Percentiles rank a stretch among this genome's conserved stretches.
These are phyloP conservation scores for Paraconiothyrium brasiliense DNA, from an alignment of 2,329 filamentous ascomycete species.

Conservation along the genomic window DNA sequence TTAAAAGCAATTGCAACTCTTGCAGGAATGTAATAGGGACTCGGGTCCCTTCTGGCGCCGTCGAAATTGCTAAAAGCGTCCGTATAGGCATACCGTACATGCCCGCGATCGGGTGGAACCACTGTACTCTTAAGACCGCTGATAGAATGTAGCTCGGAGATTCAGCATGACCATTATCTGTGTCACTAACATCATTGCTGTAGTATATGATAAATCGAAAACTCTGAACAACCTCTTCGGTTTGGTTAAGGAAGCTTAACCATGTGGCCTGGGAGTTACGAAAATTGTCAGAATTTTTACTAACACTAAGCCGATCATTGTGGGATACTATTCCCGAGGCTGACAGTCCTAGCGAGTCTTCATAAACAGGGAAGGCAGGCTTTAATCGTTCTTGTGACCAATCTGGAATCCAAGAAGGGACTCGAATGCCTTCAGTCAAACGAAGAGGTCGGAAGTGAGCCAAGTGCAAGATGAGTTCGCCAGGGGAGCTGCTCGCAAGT, in stretches of 20 bases:
- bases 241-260: background rate
- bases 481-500: background rate
- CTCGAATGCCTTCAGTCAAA: too few species aligned
- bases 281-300: too few species aligned
- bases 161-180: background rate
- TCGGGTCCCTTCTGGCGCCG: too few species aligned
- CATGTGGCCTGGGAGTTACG: background rate
- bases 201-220: background rate
- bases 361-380: background rate
- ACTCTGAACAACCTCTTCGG: background rate
- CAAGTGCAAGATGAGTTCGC: background rate
- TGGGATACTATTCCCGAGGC: too few species aligned
- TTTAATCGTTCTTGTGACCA: background rate
- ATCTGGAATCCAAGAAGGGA: slow-evolving; percentile 8
- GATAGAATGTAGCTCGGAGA: background rate
- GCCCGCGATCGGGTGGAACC: background rate
- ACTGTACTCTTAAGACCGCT: background rate
- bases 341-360: too few species aligned
- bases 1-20: background rate
- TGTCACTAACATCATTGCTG: background rate
- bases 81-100: background rate
- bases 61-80: background rate
- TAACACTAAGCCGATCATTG: too few species aligned
- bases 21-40: background rate
- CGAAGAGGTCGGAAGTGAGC: background rate